Evolutionary conservation across 1,284 basidiomycete genomes (phyloP), one percentile per base, ranked within the genome.

Genomic region (Ustilago trichophora): DNA sequence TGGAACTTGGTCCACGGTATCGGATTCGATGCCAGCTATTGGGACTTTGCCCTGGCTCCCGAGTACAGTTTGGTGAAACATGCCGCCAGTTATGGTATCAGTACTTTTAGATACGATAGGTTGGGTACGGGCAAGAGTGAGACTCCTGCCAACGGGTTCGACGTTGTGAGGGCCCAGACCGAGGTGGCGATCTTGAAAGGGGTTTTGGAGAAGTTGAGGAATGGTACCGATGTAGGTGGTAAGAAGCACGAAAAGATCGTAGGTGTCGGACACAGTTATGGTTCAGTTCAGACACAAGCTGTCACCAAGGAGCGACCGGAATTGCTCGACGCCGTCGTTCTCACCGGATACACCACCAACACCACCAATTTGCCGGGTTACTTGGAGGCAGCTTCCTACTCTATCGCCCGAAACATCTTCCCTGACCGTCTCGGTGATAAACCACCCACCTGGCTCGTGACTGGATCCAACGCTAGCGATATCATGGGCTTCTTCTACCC

Each of bases 401-500:
- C 72, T 11, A 78, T 80, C 19, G 82, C 80, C 4, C 70, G 76
- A 13, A 29, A 73, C 11, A 58, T 80, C 41, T 63, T 77, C 51
- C 58, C 63, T 9, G 26, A 62, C 6, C 43, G 49, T 15, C 43
- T 65, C 6, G 37, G 21, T 5, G 18, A 48, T 35, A 66, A 71
- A 40, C 62, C 73, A 11, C 33, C 43, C 26, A 51, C 66, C 45
- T 59, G 72, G 57, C 50, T 74, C n/a, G 52, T 50, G 29, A 82
- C 82, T 2, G 73, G 73, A 26, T 72, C 65, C 16, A 68, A 78
- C 18, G 77, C 71, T 15, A 71, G 77, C 21, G 80, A 83, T 51
- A 80, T 83, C 47, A 45, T 75, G 21, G 73, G 60, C 24, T 84
- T 84, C 76, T 83, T 83, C 66, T 72, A 76, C 48, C 83, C 82